Percentiles rank a stretch among this genome's conserved stretches.
These are phyloP conservation scores for Nakazawaea sp. DNA, from an alignment of 805 yeast genomes.

Conservation along the genomic window DNA sequence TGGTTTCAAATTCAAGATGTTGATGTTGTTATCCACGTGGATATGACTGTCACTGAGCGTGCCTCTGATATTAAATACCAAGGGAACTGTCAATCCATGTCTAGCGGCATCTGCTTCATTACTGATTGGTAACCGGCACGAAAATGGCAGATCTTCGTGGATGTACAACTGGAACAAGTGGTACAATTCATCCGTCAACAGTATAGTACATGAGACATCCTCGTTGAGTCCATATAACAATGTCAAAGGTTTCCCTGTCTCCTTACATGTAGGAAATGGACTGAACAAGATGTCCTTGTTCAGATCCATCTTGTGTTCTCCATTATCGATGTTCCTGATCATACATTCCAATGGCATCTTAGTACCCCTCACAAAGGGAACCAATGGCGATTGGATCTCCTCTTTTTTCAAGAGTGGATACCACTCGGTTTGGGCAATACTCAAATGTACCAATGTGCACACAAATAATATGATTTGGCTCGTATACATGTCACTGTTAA, in stretches of 20 bases:
- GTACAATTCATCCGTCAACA: constrained; percentile 55
- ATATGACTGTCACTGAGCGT: constrained; percentile 60
- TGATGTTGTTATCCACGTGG: constrained; percentile 55
- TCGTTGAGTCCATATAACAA: constrained; percentile 46
- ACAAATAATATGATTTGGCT: too few relatives aligned
- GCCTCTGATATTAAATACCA: constrained; percentile 61
- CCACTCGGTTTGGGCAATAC: constrained; percentile 8
- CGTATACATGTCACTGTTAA: too few relatives aligned
- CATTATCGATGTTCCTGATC: constrained; percentile 61
- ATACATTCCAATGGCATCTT: constrained; percentile 52
- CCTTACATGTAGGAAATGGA: constrained; percentile 56
- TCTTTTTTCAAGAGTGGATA: constrained; percentile 7
- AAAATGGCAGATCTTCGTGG: constrained; percentile 72
- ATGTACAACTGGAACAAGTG: constrained; percentile 71
- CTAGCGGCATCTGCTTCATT: constrained; percentile 26
- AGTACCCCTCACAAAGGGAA: constrained; percentile 25
- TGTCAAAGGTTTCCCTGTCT: constrained; percentile 54
- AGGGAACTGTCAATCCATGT: constrained; percentile 46
- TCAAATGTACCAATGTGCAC: too few relatives aligned
- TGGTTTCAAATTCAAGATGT: constrained; percentile 41
- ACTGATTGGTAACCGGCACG: constrained; percentile 55
- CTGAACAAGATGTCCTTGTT: constrained; percentile 50
- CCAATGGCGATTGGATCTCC: neutral
- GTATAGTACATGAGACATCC: constrained; percentile 53
- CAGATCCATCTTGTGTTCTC: constrained; percentile 69